Conservation (phyloP, 163 green algal species). For the Scenedesmus sp. region DNA sequence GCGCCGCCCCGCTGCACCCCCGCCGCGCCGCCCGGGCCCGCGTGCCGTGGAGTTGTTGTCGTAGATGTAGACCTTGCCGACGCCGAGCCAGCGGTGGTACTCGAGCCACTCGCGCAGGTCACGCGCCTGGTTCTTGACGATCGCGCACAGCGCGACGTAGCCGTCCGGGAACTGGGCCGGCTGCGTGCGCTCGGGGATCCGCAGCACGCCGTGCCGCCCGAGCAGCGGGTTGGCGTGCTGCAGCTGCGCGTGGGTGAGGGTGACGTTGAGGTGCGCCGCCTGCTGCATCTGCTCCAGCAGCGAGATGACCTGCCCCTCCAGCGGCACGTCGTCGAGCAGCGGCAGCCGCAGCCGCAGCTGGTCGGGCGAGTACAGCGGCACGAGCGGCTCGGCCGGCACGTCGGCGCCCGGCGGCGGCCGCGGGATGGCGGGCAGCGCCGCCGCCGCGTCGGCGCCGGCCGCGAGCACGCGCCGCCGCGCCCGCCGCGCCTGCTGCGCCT, state of each 20-base stretch:
- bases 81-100: slow-evolving; percentile 62
- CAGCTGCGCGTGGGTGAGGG: slow-evolving; percentile 33
- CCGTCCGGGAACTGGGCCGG: slow-evolving; percentile 26
- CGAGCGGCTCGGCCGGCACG: slow-evolving; percentile 6
- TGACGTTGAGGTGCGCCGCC: background rate
- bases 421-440: background rate
- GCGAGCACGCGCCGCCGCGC: background rate
- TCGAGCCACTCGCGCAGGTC: slow-evolving; percentile 65
- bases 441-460: too few relatives aligned
- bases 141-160: slow-evolving; percentile 59
- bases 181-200: background rate
- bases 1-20: background rate
- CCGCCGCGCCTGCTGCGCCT: too few relatives aligned
- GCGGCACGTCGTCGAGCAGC: slow-evolving; percentile 3
- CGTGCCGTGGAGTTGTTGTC: slow-evolving; percentile 62
- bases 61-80: slow-evolving; percentile 62
- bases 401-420: background rate
- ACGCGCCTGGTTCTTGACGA: slow-evolving; percentile 58
- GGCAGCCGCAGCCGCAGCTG: slow-evolving; percentile 26
- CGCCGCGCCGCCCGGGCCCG: background rate
- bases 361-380: slow-evolving; percentile 36
- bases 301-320: slow-evolving; percentile 8
- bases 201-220: background rate
- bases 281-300: slow-evolving; percentile 27
- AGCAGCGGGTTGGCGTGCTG: slow-evolving; percentile 33